Conservation (phyloP, 2,329 filamentous ascomycete genomes). For the Microsporum ferrugineum region DNA sequence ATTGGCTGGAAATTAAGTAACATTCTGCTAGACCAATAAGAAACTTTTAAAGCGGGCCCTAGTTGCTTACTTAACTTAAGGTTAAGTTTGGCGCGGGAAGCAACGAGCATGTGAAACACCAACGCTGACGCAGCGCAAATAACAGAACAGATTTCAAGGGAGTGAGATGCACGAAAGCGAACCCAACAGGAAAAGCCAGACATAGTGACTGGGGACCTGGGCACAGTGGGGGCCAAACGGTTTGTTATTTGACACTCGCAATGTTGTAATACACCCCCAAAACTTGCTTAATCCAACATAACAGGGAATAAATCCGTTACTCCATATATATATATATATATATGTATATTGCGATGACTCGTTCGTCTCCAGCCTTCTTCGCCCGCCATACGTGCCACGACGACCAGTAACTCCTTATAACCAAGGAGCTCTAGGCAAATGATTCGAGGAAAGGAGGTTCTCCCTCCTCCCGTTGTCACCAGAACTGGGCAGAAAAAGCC, state of each 20-base stretch:
- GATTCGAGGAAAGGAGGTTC: slow-evolving; percentile 10
- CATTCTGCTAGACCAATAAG: neutral
- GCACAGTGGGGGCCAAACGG: neutral
- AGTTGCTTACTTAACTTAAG: slow-evolving; percentile 2
- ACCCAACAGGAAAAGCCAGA: neutral
- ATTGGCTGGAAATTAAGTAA: neutral
- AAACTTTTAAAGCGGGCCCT: neutral
- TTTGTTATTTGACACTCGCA: neutral
- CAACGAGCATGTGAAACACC: neutral
- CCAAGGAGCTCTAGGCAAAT: neutral
- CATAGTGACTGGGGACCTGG: neutral
- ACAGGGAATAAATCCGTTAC: neutral
- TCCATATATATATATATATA: neutral
- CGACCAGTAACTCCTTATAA: neutral
- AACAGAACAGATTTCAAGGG: neutral
- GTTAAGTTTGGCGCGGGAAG: neutral
- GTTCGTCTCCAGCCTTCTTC: neutral
- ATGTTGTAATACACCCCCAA: neutral
- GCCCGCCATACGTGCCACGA: neutral
- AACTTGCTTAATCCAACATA: neutral
- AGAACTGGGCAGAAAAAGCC: slow-evolving; percentile 18
- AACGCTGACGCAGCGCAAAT: neutral
- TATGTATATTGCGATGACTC: neutral
- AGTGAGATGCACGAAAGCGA: neutral
- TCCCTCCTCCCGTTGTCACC: slow-evolving; percentile 17